Percentiles rank a stretch among this genome's conserved stretches.
Conservation (phyloP, 1,139 yeast species). For the Geotrichum restrictum region DNA sequence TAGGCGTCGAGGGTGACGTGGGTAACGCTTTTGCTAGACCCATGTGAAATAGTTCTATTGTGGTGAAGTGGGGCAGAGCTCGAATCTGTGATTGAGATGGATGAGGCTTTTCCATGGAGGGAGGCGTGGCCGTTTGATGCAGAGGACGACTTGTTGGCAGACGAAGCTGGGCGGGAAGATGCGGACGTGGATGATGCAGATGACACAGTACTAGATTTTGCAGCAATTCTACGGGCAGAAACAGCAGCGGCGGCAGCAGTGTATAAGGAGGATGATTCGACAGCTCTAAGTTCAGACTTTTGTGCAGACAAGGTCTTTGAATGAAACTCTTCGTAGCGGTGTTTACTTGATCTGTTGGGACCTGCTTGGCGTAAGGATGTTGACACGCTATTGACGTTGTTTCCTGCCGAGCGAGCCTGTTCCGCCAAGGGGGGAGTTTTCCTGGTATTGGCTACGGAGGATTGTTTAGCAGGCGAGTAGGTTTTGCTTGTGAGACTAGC, state of each 20-base stretch:
- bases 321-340: slow-evolving; percentile 13
- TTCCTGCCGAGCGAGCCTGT: neutral
- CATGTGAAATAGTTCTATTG: neutral
- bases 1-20: neutral
- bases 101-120: neutral
- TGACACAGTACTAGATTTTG: neutral
- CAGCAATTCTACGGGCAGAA: slow-evolving; percentile 1
- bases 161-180: neutral
- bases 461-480: neutral
- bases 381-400: neutral
- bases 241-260: slow-evolving; percentile 19
- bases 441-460: neutral
- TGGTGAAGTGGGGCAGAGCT: neutral
- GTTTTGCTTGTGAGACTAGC: neutral
- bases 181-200: neutral
- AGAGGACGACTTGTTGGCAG: neutral
- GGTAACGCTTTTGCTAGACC: neutral
- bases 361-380: slow-evolving; percentile 9
- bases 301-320: slow-evolving; percentile 9
- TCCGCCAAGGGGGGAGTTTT: slow-evolving; percentile 2
- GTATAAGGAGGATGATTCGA: slow-evolving; percentile 9
- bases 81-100: neutral
- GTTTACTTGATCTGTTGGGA: slow-evolving; percentile 16
- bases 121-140: neutral
- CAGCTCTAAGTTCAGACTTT: slow-evolving; percentile 11